Percentiles rank a stretch among this genome's conserved stretches.
phyloP scores from a whole-genome alignment of 2,329 filamentous ascomycete species.

The Penicillium oxalicum region DNA sequence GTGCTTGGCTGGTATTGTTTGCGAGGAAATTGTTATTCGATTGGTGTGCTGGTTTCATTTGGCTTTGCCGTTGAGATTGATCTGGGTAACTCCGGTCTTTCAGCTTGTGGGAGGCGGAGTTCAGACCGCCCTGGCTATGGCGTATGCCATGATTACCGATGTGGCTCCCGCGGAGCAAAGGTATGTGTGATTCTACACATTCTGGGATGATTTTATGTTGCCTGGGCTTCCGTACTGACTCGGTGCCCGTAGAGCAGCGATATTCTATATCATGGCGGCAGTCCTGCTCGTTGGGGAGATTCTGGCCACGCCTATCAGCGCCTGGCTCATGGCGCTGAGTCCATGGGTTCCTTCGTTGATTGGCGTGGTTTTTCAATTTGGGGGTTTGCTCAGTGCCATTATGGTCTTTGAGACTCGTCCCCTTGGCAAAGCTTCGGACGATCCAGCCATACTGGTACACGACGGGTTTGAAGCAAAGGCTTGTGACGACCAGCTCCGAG shows the following conservation, averaged over 20 bases:
- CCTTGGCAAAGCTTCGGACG: background rate
- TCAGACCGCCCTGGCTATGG: background rate
- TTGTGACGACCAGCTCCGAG: background rate
- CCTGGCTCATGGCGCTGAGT: background rate
- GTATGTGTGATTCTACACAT: background rate
- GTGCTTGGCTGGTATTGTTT: background rate
- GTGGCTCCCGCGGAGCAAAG: background rate
- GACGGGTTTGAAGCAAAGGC: background rate
- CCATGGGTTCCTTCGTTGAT: constrained; percentile 1
- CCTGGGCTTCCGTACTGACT: background rate
- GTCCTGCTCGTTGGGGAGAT: background rate
- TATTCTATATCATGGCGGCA: background rate
- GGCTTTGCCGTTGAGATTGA: background rate
- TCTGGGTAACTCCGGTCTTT: background rate
- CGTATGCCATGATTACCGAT: constrained; percentile 1
- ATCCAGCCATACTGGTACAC: background rate
- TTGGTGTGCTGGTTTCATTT: constrained; percentile 1
- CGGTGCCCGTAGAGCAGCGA: background rate
- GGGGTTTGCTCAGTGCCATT: background rate
- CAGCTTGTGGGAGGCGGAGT: background rate
- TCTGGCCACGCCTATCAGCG: background rate
- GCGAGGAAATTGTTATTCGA: background rate
- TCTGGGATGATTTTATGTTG: background rate
- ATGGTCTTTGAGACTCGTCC: background rate
- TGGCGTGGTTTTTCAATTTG: background rate